These are phyloP conservation scores for Anisodus tanguticus DNA, from an alignment of 257 asterid genomes.

Conservation along the genomic window DNA sequence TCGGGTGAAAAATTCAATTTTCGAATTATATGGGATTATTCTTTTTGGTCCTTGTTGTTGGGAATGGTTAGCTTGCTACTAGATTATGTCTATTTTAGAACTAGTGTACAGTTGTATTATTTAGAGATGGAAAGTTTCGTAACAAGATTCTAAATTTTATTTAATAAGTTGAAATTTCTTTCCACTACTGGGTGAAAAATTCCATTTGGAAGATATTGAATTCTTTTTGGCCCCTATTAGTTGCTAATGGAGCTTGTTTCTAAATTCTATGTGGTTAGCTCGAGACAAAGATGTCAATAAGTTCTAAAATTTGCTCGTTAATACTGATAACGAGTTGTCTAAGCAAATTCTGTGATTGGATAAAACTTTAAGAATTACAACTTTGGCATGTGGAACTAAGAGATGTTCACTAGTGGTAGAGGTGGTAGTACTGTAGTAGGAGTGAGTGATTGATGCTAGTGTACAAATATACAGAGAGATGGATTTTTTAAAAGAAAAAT, in stretches of 20 bases:
- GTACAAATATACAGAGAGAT: not conserved
- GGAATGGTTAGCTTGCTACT: slow-evolving; percentile 15
- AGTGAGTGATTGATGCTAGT: not conserved
- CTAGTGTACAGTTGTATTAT: not conserved
- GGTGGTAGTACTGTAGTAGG: not conserved
- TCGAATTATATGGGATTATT: not conserved
- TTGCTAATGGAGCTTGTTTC: not conserved
- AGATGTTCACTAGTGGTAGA: not conserved
- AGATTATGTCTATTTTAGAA: slow-evolving; percentile 3
- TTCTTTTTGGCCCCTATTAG: not conserved
- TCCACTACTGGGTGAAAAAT: slow-evolving; percentile 2
- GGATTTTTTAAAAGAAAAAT: not conserved
- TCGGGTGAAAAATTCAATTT: not conserved
- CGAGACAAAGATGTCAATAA: not conserved
- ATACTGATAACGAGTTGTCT: not conserved
- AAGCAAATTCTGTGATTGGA: not conserved
- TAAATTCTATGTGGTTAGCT: slow-evolving; percentile 1
- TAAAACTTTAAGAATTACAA: not conserved
- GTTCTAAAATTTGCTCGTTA: not conserved
- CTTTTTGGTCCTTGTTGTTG: not conserved
- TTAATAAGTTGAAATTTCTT: slow-evolving; percentile 7
- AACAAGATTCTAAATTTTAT: slow-evolving; percentile 12
- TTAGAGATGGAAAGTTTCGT: not conserved
- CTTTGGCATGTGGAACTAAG: slow-evolving; percentile 14
- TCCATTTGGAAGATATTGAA: slow-evolving; percentile 6